Evolutionary conservation across 805 yeast genomes (phyloP).

Genomic region (Saturnispora sekii): DNA sequence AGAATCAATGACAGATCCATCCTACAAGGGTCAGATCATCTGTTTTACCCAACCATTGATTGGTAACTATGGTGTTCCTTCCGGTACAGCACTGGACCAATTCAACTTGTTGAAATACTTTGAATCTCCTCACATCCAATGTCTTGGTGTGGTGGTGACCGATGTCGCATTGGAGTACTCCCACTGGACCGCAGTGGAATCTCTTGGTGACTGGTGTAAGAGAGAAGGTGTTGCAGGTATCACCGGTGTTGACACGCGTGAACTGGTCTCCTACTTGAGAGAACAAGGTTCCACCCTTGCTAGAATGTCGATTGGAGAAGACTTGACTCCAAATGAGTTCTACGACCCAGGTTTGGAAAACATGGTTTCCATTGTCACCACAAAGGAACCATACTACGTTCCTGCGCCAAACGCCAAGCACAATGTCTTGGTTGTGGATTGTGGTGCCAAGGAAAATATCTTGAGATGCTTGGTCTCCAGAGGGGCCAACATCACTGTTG

Average conservation of each 20-base stretch:
- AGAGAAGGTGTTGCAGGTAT: slow-evolving; percentile 94
- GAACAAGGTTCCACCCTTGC: slow-evolving; percentile 95
- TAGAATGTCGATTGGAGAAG: slow-evolving; percentile 81
- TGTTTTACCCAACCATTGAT: slow-evolving; percentile 95
- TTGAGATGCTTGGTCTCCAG: slow-evolving; percentile 87
- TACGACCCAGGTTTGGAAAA: slow-evolving; percentile 85
- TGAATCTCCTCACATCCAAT: slow-evolving; percentile 86
- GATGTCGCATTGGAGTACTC: slow-evolving; percentile 92
- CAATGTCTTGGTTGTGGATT: slow-evolving; percentile 90
- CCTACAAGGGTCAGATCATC: slow-evolving; percentile 94
- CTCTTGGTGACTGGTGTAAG: slow-evolving; percentile 90
- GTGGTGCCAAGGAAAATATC: slow-evolving; percentile 98
- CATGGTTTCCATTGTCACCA: slow-evolving; percentile 86
- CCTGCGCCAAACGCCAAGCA: slow-evolving; percentile 49
- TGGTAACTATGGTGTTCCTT: slow-evolving; percentile 98
- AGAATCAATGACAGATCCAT: slow-evolving; percentile 95
- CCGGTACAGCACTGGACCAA: slow-evolving; percentile 69
- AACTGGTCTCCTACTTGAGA: slow-evolving; percentile 83
- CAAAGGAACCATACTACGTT: slow-evolving; percentile 90
- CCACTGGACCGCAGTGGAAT: slow-evolving; percentile 99
- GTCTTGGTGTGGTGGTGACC: slow-evolving; percentile 92
- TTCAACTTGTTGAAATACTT: slow-evolving; percentile 79
- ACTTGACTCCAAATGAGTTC: slow-evolving; percentile 82
- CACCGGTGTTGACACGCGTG: slow-evolving; percentile 96
- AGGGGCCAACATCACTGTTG: slow-evolving; percentile 93